Base-by-base conservation (phyloP, 139 green algal species). In the Chlamydomonas applanata region DNA sequence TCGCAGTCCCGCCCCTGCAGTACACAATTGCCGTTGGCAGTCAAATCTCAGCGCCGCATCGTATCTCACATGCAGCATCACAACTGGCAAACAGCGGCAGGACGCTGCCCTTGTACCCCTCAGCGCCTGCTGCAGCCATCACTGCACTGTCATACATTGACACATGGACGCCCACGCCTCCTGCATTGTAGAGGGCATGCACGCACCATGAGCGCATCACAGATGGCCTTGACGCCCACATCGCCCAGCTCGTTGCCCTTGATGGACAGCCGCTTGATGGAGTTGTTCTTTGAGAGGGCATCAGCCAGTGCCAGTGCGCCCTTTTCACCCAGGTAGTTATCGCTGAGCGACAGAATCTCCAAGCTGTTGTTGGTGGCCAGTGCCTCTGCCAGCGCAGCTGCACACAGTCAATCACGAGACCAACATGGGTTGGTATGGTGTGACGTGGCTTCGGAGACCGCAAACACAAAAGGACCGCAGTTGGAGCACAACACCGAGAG, bases 231-330 rank as follows among this genome's bases (percentile, higher is more conserved):
- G 20, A 96, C 79, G 0, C 96, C 96, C 74, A 87, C 86, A 54
- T 99, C 89, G 0, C 91, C 93, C 34, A 98, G 84, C 34, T 95
- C 91, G 77, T 98, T 99, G 52, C 96, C 96, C 83, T 94, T 94
- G 34, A 99, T 76, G 34, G 85, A 80, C 69, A 99, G 84, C 81
- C 96, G 89, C 80, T 83, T 67, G 2, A 98, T 67, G 2, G 69
- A 73, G 11, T 29, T 88, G 86, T 98, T 98, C 32, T 80, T 29
- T 54, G 77, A 73, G 44, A 98, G 76, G 0, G 90, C 94, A 24
- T 91, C 84, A 4, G 83, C 91, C 61, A 98, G 82, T 36, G 91
- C 82, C 20, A 78, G 78, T 0, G 62, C 81, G 4, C 78, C 82
- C 64, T 61, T 45, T 36, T 79, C 79, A 2, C 82, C 72, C 1